Conservation (phyloP, 352 stramenopile genomes). For the Pythium coloratum region DNA sequence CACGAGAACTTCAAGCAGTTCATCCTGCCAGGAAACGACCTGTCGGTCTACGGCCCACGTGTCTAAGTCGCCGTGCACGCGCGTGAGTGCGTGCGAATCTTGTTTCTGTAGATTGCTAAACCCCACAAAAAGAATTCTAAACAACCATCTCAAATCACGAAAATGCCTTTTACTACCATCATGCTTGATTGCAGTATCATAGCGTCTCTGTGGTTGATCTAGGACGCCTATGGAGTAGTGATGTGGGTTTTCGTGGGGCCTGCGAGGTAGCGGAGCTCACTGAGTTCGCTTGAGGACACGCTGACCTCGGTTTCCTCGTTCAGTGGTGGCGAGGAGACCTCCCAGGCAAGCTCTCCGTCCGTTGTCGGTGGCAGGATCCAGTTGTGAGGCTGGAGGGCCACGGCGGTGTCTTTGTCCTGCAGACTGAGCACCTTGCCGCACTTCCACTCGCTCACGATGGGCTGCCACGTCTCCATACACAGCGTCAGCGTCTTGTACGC, state of each 20-base stretch:
- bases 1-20: constrained; percentile 88
- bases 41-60: constrained; percentile 61
- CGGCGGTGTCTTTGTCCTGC: background rate
- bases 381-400: constrained; percentile 19
- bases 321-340: background rate
- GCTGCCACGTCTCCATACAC: constrained; percentile 79
- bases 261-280: constrained; percentile 50
- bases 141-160: constrained; percentile 3
- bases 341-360: constrained; percentile 9
- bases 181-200: background rate
- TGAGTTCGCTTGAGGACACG: constrained; percentile 38
- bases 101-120: constrained; percentile 20
- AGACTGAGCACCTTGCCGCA: constrained; percentile 42
- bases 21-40: constrained; percentile 71
- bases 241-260: constrained; percentile 30
- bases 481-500: constrained; percentile 77
- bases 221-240: background rate
- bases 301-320: constrained; percentile 11
- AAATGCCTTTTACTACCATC: background rate
- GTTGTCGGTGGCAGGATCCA: background rate
- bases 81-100: background rate
- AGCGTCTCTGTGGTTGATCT: background rate
- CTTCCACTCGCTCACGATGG: constrained; percentile 65
- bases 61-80: constrained; percentile 32
- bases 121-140: constrained; percentile 6